Conservation (phyloP, 2,329 filamentous ascomycete genomes). For the Emergomyces africanus region DNA sequence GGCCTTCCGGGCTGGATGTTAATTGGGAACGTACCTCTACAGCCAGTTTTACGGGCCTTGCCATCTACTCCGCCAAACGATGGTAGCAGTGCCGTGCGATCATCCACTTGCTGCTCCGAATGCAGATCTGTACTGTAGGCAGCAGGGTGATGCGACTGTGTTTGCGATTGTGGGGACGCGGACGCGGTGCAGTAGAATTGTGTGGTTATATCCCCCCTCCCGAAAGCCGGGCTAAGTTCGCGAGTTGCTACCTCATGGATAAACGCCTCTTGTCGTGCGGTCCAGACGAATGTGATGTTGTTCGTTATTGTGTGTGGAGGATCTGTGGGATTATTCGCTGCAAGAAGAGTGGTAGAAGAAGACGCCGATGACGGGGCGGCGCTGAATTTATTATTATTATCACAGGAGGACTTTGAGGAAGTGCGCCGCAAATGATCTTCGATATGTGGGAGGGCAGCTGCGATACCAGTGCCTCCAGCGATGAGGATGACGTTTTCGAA, state of each 20-base stretch:
- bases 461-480: conserved; percentile 17
- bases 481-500: conserved; percentile 40
- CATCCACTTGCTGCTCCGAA: neutral
- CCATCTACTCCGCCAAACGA: neutral
- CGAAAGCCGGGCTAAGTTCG: conserved; percentile 1
- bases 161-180: neutral
- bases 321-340: neutral
- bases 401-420: neutral
- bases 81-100: conserved; percentile 6
- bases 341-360: neutral
- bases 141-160: neutral
- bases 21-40: conserved; percentile 3
- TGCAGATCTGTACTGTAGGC: neutral
- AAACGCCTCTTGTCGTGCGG: conserved; percentile 1
- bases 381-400: neutral
- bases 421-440: conserved; percentile 9
- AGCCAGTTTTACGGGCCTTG: neutral
- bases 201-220: conserved; percentile 1
- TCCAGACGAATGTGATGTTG: conserved; percentile 3
- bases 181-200: conserved; percentile 7
- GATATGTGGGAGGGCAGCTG: conserved; percentile 35
- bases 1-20: conserved; percentile 21
- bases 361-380: neutral
- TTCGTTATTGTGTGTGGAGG: neutral
- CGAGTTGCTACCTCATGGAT: conserved; percentile 2